Evolutionary conservation across 2,329 filamentous ascomycete genomes (phyloP).

Genomic region (Alternaria atra): DNA sequence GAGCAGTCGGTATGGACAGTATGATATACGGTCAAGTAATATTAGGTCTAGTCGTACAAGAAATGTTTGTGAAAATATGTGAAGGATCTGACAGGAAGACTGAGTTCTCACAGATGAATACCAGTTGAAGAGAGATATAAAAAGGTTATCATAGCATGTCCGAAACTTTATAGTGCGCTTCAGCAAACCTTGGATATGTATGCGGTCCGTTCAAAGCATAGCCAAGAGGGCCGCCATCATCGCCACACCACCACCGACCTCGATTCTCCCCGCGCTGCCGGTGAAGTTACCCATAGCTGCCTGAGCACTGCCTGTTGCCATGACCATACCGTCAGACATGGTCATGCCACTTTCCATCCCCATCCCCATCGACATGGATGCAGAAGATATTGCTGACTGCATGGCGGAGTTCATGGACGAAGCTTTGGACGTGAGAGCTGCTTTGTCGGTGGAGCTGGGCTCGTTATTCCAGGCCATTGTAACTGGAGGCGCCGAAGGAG

Average conservation of each 20-base stretch:
- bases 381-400: slow-evolving; percentile 47
- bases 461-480: slow-evolving; percentile 32
- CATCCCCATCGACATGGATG: slow-evolving; percentile 39
- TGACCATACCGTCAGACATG: slow-evolving; percentile 41
- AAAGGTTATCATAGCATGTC: neutral
- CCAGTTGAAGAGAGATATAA: neutral
- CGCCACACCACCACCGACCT: slow-evolving; percentile 15
- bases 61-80: neutral
- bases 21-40: neutral
- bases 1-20: neutral
- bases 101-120: neutral
- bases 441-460: neutral
- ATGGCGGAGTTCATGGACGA: slow-evolving; percentile 27
- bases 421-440: neutral
- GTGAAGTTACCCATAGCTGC: slow-evolving; percentile 33
- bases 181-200: neutral
- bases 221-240: slow-evolving; percentile 26
- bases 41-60: neutral
- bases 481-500: slow-evolving; percentile 16
- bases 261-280: slow-evolving; percentile 11
- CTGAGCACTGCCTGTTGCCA: slow-evolving; percentile 27
- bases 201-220: neutral
- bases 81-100: neutral
- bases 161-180: neutral
- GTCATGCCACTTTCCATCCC: slow-evolving; percentile 38